Percentiles rank a stretch among this genome's conserved stretches.
Evolutionary conservation across 805 yeast genomes (phyloP).

Genomic region (Candida khao-thaluensis): DNA sequence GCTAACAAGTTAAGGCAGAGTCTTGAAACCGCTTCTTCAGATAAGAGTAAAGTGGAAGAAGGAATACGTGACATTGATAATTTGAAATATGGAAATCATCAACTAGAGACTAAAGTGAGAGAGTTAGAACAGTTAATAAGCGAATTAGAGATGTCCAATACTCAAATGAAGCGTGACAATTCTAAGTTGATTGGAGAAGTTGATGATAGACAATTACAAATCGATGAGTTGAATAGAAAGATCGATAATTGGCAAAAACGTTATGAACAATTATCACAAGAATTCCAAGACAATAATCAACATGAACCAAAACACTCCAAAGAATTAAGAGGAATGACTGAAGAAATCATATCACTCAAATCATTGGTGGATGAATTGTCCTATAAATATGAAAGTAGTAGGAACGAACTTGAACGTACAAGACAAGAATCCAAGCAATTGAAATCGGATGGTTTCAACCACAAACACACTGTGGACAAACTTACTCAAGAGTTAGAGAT

Average conservation of each 20-base stretch:
- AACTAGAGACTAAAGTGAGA: not conserved
- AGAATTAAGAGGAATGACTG: constrained; percentile 2
- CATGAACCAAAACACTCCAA: too few species aligned
- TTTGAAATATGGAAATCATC: not conserved
- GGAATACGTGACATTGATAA: not conserved
- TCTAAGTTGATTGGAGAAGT: constrained; percentile 6
- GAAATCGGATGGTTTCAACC: constrained; percentile 10
- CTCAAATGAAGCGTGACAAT: constrained; percentile 7
- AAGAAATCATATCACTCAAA: constrained; percentile 15
- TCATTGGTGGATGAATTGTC: constrained; percentile 17
- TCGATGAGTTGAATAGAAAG: constrained; percentile 18
- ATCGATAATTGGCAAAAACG: constrained; percentile 14
- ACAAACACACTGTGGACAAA: constrained; percentile 12
- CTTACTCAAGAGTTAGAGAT: constrained; percentile 19
- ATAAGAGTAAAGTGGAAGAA: not conserved
- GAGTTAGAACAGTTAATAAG: not conserved
- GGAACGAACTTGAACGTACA: constrained; percentile 15
- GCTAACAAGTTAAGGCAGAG: not conserved
- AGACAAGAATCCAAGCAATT: constrained; percentile 17
- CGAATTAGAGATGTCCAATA: not conserved
- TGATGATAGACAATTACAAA: constrained; percentile 14
- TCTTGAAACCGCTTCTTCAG: not conserved
- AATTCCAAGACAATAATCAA: constrained; percentile 4
- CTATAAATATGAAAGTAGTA: constrained; percentile 10
- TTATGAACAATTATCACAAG: constrained; percentile 10